Percentiles rank a stretch among this genome's conserved stretches.
phyloP scores from a whole-genome alignment of 2,329 filamentous ascomycete genomes.

The Akanthomyces lecanii region DNA sequence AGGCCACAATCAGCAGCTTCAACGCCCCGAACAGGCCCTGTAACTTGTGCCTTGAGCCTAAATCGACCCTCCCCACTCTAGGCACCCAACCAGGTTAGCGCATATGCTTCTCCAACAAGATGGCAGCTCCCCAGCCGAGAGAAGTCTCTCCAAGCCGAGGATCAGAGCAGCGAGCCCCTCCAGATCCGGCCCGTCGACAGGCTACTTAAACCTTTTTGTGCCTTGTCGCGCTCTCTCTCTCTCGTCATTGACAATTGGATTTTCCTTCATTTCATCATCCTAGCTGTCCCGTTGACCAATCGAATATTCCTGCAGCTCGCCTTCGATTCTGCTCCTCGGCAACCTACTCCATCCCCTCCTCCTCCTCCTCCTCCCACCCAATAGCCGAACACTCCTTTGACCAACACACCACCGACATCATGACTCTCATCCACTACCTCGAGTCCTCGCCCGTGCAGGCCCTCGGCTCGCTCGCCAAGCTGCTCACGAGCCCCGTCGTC shows the following conservation, averaged over 20 bases:
- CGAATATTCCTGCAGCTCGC: background rate
- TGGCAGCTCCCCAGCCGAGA: background rate
- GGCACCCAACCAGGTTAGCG: background rate
- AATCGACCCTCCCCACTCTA: background rate
- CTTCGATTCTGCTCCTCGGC: background rate
- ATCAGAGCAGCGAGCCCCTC: slow-evolving; percentile 2
- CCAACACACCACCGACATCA: background rate
- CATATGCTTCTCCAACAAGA: background rate
- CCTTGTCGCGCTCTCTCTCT: background rate
- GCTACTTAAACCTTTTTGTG: background rate
- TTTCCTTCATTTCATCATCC: background rate
- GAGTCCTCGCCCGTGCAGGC: slow-evolving; percentile 20
- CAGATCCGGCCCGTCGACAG: background rate
- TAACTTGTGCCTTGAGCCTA: background rate
- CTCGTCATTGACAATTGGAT: background rate
- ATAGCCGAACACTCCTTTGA: background rate
- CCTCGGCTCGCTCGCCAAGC: slow-evolving; percentile 9
- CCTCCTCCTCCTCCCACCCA: background rate
- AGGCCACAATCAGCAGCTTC: background rate
- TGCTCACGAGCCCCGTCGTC: slow-evolving; percentile 19
- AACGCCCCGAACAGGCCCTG: background rate
- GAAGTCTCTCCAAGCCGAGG: slow-evolving; percentile 5
- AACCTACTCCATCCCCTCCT: background rate
- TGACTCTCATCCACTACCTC: slow-evolving; percentile 10
- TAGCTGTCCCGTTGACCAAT: background rate